phyloP scores from a whole-genome alignment of 2,329 filamentous ascomycete genomes.

The Sporothrix variecibatus region DNA sequence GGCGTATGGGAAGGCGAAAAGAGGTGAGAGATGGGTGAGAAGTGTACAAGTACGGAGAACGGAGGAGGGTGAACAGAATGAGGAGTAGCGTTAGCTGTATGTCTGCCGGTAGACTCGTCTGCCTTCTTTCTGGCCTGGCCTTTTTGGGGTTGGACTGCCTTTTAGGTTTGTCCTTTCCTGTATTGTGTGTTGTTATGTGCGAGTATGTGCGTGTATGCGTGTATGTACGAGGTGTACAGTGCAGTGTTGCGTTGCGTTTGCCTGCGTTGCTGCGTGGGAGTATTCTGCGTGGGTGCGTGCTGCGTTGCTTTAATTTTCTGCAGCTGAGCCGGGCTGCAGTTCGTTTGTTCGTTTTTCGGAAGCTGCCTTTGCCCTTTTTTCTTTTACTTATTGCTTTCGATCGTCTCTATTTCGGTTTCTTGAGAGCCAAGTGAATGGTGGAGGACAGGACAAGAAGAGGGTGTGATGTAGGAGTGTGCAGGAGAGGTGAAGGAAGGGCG shows the following conservation, averaged over 20 bases:
- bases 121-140: neutral
- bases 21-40: neutral
- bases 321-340: slow-evolving; percentile 11
- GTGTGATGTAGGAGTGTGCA: neutral
- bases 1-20: neutral
- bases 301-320: slow-evolving; percentile 5
- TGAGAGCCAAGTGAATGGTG: neutral
- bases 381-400: neutral
- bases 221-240: slow-evolving; percentile 7
- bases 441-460: neutral
- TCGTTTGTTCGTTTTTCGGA: neutral
- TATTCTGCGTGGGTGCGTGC: neutral
- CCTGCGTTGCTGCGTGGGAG: neutral
- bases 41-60: neutral
- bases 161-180: neutral
- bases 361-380: slow-evolving; percentile 1
- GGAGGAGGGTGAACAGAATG: neutral
- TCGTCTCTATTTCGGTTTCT: neutral
- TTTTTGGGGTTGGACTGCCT: neutral
- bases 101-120: neutral
- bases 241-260: neutral
- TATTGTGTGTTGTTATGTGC: neutral
- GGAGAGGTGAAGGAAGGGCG: neutral
- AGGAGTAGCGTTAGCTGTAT: neutral
- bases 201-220: neutral